Conservation (phyloP, 2,329 filamentous ascomycete genomes). For the Penicillium brevicompactum region DNA sequence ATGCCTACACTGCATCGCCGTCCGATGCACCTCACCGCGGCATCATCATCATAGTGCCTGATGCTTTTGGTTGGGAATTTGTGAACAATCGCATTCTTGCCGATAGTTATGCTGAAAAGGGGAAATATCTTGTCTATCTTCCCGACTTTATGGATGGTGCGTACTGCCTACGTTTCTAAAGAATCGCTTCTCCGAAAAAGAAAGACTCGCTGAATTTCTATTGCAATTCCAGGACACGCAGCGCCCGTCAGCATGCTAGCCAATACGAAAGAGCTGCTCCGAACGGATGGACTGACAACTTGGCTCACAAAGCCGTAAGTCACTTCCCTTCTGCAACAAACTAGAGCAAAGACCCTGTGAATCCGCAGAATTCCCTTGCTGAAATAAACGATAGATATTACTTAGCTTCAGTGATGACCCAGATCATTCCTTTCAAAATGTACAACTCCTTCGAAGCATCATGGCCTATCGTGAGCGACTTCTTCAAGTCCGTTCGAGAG, state of each 20-base stretch:
- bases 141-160: slow-evolving; percentile 60
- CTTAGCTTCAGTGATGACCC: not conserved
- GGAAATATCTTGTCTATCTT: slow-evolving; percentile 54
- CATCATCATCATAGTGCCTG: slow-evolving; percentile 57
- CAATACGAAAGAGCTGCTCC: not conserved
- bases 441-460: slow-evolving; percentile 18
- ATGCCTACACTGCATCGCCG: not conserved
- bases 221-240: not conserved
- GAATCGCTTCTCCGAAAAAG: not conserved
- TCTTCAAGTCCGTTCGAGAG: slow-evolving; percentile 41
- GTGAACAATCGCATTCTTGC: slow-evolving; percentile 57
- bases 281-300: not conserved
- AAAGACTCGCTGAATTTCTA: not conserved
- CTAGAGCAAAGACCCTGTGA: not conserved
- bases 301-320: slow-evolving; percentile 6
- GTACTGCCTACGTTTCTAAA: slow-evolving; percentile 1
- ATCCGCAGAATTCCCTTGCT: not conserved
- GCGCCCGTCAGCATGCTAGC: not conserved
- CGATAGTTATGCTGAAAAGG: slow-evolving; percentile 57
- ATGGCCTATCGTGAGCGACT: slow-evolving; percentile 40
- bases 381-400: not conserved
- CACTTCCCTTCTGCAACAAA: not conserved
- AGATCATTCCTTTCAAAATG: not conserved
- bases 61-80: slow-evolving; percentile 59
- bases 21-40: slow-evolving; percentile 29